Evolutionary conservation across 345 rosid genomes (phyloP), one percentile per base, ranked within the genome.

Genomic region (Populus tremula): DNA sequence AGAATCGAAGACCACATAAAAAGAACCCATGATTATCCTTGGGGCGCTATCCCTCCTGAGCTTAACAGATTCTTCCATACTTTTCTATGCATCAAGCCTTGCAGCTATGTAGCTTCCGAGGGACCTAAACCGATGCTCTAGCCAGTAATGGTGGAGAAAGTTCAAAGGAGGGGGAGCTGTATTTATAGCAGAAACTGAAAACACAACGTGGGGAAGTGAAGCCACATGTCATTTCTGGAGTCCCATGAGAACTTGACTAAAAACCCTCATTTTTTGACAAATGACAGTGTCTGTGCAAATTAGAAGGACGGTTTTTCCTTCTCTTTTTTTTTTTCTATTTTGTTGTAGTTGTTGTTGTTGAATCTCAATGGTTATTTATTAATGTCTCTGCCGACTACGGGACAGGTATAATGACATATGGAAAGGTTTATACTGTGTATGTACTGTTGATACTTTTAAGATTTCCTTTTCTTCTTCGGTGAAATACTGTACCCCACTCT

Each of bases 31-130:
- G 43, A 5, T 10, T 45, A 13, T 59, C 62, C 68, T 54, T 35
- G 81, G 83, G 92, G 93, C 90, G 93, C 93, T 90, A 90, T 90
- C 93, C 93, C 93, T 90, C 93, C 93, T 90, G 93, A 90, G 93
- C 93, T 90, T 88, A 70, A 88, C 85, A 78, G 93, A 90, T 84
- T 84, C 89, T 87, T 85, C 90, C 69, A 70, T 83, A 85, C 91
- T 82, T 45, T 3, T 17, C 36, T 23, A 12, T 43, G 5, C 29
- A 35, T 45, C 31, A 29, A n/a, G 6, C 1, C 2, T 3, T 41
- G 5, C 0, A n/a, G 54, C 12, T 6, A 33, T 41, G 21, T 7
- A 5, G 39, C 62, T n/a, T 35, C 49, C 0, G 0, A 5, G 18
- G 33, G 27, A 56, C 38, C n/a, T 12, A 8, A 21, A 10, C 21